Conservation (phyloP, 495 filamentous ascomycete species). For the Xylaria sp. region DNA sequence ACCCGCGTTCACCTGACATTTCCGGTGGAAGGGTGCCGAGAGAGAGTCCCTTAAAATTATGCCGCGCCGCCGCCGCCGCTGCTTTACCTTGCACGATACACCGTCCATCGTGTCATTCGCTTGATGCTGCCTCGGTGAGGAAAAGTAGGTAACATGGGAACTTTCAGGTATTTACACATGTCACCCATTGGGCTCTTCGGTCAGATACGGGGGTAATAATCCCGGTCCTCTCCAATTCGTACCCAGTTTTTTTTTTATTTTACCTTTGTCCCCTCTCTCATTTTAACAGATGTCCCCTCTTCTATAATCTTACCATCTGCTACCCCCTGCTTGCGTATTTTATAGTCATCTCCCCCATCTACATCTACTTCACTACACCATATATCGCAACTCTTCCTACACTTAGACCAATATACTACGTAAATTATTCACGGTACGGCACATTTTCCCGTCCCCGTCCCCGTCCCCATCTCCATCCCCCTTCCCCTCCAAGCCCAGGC, state of each 20-base stretch:
- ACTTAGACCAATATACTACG: not conserved
- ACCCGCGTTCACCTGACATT: conserved; percentile 26
- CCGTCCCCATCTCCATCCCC: not conserved
- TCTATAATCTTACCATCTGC: not conserved
- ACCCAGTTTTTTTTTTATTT: conserved; percentile 17
- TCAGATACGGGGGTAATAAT: conserved; percentile 21
- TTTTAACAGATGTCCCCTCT: not conserved
- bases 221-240: conserved; percentile 20
- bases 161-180: conserved; percentile 9
- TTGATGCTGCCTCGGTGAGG: conserved; percentile 29
- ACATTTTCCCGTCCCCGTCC: not conserved
- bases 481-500: conserved; percentile 13
- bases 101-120: conserved; percentile 22
- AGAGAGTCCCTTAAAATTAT: not conserved
- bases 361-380: no score
- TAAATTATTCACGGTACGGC: not conserved
- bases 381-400: not conserved
- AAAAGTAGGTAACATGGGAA: conserved; percentile 21
- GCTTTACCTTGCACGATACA: not conserved
- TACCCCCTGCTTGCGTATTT: not conserved
- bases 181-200: conserved; percentile 19
- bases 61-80: conserved; percentile 20
- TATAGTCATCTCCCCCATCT: not conserved
- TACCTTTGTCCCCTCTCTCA: not conserved
- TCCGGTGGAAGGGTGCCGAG: conserved; percentile 22